Evolutionary conservation across 352 stramenopile genomes (phyloP).

Genomic region (Phytophthora pseudosyringae): DNA sequence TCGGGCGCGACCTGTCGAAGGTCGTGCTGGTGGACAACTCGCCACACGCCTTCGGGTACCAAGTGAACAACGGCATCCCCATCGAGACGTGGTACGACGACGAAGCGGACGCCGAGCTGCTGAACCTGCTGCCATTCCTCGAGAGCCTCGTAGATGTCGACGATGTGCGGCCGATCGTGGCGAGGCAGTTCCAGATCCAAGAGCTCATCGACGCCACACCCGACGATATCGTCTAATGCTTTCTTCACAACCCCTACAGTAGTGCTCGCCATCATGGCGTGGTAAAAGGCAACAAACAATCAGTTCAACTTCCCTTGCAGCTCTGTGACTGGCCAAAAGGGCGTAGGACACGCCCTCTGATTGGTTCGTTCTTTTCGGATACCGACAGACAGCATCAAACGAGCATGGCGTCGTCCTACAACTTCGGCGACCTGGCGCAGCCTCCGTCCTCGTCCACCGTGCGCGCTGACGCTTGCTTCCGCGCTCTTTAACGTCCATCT

Average conservation of each 20-base stretch:
- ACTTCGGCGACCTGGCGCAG: slow-evolving; percentile 26
- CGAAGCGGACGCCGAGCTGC: slow-evolving; percentile 94
- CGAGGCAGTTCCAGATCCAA: slow-evolving; percentile 92
- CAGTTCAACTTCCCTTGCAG: slow-evolving; percentile 3
- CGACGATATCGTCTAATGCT: slow-evolving; percentile 51
- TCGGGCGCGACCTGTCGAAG: slow-evolving; percentile 92
- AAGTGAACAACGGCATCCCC: slow-evolving; percentile 98
- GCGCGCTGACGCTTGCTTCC: slow-evolving; percentile 5
- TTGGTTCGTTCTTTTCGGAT: slow-evolving; percentile 23
- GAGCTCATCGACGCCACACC: slow-evolving; percentile 87
- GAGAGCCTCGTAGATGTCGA: slow-evolving; percentile 86
- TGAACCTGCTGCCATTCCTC: slow-evolving; percentile 97
- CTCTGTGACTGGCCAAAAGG: slow-evolving; percentile 28
- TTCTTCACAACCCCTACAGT: background rate
- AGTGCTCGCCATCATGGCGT: slow-evolving; percentile 9
- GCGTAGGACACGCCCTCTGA: slow-evolving; percentile 23
- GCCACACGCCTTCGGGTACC: slow-evolving; percentile 98
- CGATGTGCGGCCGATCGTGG: slow-evolving; percentile 91
- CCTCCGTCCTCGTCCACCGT: slow-evolving; percentile 27
- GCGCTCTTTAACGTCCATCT: background rate
- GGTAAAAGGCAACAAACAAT: slow-evolving; percentile 13
- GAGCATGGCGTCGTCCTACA: slow-evolving; percentile 38
- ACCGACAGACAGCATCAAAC: background rate
- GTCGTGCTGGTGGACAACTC: slow-evolving; percentile 98
- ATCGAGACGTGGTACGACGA: slow-evolving; percentile 99